Evolutionary conservation across 257 asterid genomes (phyloP).

Genomic region (Solanum lignicaule): DNA sequence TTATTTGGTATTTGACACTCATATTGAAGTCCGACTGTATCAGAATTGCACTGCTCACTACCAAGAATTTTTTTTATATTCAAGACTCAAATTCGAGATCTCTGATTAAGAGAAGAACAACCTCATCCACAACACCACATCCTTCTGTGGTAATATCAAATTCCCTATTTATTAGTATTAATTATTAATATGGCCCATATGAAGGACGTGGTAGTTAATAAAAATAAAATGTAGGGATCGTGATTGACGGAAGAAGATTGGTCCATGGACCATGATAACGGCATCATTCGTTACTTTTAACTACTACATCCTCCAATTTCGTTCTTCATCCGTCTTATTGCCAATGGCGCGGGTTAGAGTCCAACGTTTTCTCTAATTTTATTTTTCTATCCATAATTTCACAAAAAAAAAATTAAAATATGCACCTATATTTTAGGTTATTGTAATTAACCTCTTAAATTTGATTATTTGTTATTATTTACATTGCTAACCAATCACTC

Average conservation of each 20-base stretch:
- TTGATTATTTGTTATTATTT: too few relatives aligned
- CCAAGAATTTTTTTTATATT: fast-evolving
- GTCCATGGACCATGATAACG: not conserved
- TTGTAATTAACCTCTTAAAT: too few relatives aligned
- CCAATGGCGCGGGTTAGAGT: too few relatives aligned
- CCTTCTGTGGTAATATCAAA: too few relatives aligned
- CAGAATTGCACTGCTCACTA: not conserved
- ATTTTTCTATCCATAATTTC: too few relatives aligned
- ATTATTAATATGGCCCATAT: not conserved
- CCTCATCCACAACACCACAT: too few relatives aligned
- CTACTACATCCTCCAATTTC: not conserved
- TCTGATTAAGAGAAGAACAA: not conserved
- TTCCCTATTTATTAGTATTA: not conserved
- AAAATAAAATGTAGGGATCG: not conserved
- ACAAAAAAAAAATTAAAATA: too few relatives aligned
- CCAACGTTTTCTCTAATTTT: too few relatives aligned
- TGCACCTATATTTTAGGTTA: too few relatives aligned
- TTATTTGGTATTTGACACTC: too few relatives aligned
- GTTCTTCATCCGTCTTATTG: not conserved
- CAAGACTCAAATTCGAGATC: too few relatives aligned
- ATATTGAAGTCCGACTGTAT: too few relatives aligned
- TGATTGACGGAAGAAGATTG: not conserved
- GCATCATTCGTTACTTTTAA: not conserved
- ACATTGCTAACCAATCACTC: not conserved
- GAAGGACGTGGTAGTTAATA: not conserved